A percentile compares a stretch with the other conserved stretches of the same genome.
Conservation (phyloP, 2,329 filamentous ascomycete species). For the Thelonectria rubi region DNA sequence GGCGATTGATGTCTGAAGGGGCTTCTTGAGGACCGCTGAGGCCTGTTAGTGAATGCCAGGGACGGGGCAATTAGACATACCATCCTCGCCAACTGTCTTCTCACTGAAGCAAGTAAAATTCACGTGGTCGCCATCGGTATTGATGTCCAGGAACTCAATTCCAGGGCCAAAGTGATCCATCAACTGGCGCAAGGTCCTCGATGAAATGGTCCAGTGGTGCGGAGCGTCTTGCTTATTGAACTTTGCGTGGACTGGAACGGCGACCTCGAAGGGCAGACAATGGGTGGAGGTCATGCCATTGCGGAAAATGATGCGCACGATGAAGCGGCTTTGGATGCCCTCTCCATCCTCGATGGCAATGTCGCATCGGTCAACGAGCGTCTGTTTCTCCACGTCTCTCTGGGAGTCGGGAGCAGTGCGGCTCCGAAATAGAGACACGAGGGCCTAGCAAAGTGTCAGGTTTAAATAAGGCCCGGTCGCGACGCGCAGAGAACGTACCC, state of each 20-base stretch:
- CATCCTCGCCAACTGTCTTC: constrained; percentile 73
- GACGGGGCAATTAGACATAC: constrained; percentile 38
- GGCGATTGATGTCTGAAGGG: constrained; percentile 80
- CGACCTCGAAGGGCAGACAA: constrained; percentile 77
- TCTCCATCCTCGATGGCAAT: constrained; percentile 77
- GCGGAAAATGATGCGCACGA: constrained; percentile 77
- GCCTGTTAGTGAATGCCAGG: constrained; percentile 26
- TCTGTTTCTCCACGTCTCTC: constrained; percentile 70
- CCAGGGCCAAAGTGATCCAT: constrained; percentile 84
- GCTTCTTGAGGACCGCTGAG: constrained; percentile 79
- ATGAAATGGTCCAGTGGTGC: constrained; percentile 78
- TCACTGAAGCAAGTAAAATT: constrained; percentile 86
- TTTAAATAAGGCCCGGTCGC: neutral
- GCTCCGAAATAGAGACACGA: constrained; percentile 79
- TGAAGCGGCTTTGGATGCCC: constrained; percentile 75
- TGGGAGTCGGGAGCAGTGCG: constrained; percentile 66
- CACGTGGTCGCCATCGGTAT: constrained; percentile 75
- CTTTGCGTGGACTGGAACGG: constrained; percentile 78
- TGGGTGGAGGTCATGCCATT: constrained; percentile 83
- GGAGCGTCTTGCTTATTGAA: constrained; percentile 73
- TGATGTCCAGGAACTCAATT: constrained; percentile 82
- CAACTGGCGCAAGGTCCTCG: constrained; percentile 75
- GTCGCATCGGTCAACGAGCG: constrained; percentile 77
- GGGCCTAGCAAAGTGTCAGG: constrained; percentile 54
- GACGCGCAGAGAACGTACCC: constrained; percentile 54